Base-by-base conservation (phyloP, 768 basidiomycete species). In the Phaeotremella fagi region DNA sequence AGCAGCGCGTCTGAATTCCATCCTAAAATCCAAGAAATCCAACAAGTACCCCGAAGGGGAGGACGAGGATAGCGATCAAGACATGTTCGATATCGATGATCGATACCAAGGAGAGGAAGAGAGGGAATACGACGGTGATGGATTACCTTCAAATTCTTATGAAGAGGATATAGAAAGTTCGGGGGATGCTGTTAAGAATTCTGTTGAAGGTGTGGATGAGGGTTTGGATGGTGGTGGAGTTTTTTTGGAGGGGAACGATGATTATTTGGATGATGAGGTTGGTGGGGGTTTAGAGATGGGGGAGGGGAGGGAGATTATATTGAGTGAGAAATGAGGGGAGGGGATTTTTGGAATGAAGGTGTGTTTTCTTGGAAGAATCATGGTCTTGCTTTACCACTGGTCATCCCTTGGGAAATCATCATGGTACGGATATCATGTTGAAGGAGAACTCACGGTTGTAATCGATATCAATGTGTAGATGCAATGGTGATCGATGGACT, bases 221-320 rank as follows among this genome's bases (percentile, higher is more conserved):
- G 60, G 31, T 42, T 64, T 62, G 4, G 68, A 70, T 46, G 63
- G 66, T 38, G 63, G 66, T 49, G 68, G 66, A 47, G 27, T 50
- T 23, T 70, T 51, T 31, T 45, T 55, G 35, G 68, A 70, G 48
- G 68, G 64, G 6, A 64, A 61, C 48, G 64, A 62, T 18, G 68
- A 70, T 18, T 57, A 64, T 57, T 26, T 26, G 24, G 59, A 35
- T 12, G 48, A 31, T 24, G 5, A 50, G 45, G 58, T 33, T 20
- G 58, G 53, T 29, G 58, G 49, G 12, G 37, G 50, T 11, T 11
- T 12, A 12, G 38, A 41, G 38, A 20, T 20, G 12, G 38, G 38
- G 38, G 38, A 22, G 12, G 20, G 38, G 18, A 22, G 20, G 38
- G 12, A 14, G 6, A 20, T 41, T 11, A 41, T 41, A 41, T 22